Conservation (phyloP, 1,284 basidiomycete species). For the Irpex rosettiformis region DNA sequence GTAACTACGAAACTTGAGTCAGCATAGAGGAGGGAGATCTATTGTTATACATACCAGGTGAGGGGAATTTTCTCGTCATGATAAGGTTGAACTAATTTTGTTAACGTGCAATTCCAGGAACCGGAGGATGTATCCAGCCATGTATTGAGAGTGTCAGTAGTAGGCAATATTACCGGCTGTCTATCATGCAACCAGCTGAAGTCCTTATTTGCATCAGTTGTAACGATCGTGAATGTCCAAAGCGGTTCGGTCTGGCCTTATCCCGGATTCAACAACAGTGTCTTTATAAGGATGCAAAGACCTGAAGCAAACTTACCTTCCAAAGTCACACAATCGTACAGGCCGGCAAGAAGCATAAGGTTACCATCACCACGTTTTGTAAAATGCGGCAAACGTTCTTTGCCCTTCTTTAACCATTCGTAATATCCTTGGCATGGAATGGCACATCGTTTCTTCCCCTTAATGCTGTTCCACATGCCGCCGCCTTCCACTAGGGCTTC, state of each 20-base stretch:
- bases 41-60: slow-evolving; percentile 54
- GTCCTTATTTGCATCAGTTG: slow-evolving; percentile 68
- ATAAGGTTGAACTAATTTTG: slow-evolving; percentile 67
- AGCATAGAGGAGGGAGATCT: background rate
- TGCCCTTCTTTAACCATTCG: slow-evolving; percentile 86
- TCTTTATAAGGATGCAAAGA: background rate
- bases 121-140: slow-evolving; percentile 81
- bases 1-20: slow-evolving; percentile 54
- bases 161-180: slow-evolving; percentile 84
- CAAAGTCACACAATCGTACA: slow-evolving; percentile 76
- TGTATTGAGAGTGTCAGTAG: slow-evolving; percentile 51
- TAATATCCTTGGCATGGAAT: slow-evolving; percentile 88
- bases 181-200: slow-evolving; percentile 86
- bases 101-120: slow-evolving; percentile 59
- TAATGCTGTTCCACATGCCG: slow-evolving; percentile 82
- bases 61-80: slow-evolving; percentile 50
- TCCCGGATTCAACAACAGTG: too few relatives aligned
- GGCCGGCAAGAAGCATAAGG: slow-evolving; percentile 84
- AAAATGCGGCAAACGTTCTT: slow-evolving; percentile 78
- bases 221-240: slow-evolving; percentile 89
- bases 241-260: slow-evolving; percentile 57
- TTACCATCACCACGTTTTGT: slow-evolving; percentile 64
- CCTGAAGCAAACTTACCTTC: slow-evolving; percentile 42
- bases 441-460: slow-evolving; percentile 76
- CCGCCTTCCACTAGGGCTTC: slow-evolving; percentile 76